Conservation (phyloP, 2,329 filamentous ascomycete genomes). For the Epichloe coenophiala region DNA sequence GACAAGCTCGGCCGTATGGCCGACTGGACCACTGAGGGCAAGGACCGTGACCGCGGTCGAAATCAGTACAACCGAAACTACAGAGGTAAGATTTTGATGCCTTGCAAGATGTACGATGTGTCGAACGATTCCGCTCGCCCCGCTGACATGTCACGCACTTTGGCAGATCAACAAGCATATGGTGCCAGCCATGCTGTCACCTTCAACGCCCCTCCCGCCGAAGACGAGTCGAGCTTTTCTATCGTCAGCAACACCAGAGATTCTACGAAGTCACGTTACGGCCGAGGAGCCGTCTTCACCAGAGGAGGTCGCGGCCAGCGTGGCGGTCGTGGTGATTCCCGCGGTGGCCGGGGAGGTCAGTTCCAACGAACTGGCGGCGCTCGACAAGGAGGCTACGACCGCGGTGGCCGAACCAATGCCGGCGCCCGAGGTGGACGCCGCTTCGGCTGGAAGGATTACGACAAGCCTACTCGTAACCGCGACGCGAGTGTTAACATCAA, state of each 20-base stretch:
- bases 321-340: conserved; percentile 47
- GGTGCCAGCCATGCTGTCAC: conserved; percentile 74
- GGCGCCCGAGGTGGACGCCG: conserved; percentile 64
- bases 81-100: conserved; percentile 48
- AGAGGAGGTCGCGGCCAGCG: conserved; percentile 64
- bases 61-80: conserved; percentile 88
- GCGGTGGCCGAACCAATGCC: conserved; percentile 54
- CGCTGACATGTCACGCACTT: background rate
- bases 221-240: conserved; percentile 96
- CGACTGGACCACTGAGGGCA: conserved; percentile 89
- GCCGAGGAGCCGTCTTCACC: conserved; percentile 82
- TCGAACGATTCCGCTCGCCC: background rate
- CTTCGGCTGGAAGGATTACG: conserved; percentile 97
- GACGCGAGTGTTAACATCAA: conserved; percentile 95
- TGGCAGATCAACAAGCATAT: conserved; percentile 85
- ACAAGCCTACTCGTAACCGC: conserved; percentile 92
- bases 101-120: background rate
- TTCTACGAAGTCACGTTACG: conserved; percentile 72
- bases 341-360: conserved; percentile 43
- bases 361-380: conserved; percentile 64
- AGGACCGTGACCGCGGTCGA: conserved; percentile 66
- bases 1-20: conserved; percentile 99
- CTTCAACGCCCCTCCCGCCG: conserved; percentile 81
- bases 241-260: conserved; percentile 93
- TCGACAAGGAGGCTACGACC: conserved; percentile 58